These are phyloP conservation scores for Annona cherimola DNA, from an alignment of 164 flowering plant genomes.

Conservation along the genomic window DNA sequence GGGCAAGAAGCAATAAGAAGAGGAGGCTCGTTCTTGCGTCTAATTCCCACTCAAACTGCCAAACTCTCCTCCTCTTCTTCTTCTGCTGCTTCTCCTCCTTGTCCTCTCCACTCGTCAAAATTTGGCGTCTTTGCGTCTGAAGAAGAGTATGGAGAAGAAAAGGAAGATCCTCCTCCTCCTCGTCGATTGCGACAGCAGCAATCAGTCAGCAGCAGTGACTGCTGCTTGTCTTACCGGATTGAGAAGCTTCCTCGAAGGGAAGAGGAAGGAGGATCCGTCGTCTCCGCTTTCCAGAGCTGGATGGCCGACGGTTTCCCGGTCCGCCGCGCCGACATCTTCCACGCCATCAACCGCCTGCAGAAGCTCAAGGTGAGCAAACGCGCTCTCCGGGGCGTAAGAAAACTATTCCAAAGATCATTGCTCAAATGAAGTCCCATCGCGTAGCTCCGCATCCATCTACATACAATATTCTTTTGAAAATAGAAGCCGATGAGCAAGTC, in stretches of 20 bases:
- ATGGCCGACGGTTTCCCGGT: slow-evolving; percentile 85
- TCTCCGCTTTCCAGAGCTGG: slow-evolving; percentile 74
- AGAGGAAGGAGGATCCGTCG: slow-evolving; percentile 46
- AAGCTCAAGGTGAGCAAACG: slow-evolving; percentile 64
- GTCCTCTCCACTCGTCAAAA: too few species aligned
- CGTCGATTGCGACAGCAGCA: slow-evolving; percentile 17
- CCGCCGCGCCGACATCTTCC: slow-evolving; percentile 68
- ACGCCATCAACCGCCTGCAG: slow-evolving; percentile 72
- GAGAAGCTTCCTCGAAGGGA: slow-evolving; percentile 57
- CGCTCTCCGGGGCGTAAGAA: slow-evolving; percentile 62
- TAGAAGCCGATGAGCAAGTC: slow-evolving; percentile 66
- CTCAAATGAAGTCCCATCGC: slow-evolving; percentile 87
- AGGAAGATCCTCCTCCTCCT: background rate
- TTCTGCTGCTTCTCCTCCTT: too few species aligned
- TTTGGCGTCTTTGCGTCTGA: too few species aligned
- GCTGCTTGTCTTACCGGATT: slow-evolving; percentile 52
- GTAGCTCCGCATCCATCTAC: slow-evolving; percentile 77
- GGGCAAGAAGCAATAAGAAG: too few species aligned
- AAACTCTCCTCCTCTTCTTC: too few species aligned
- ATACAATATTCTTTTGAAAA: slow-evolving; percentile 78
- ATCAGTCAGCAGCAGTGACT: background rate
- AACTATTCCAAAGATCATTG: slow-evolving; percentile 62
- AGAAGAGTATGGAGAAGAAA: too few species aligned
- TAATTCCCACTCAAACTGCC: too few species aligned
- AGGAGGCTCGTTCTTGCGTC: too few species aligned